These are phyloP conservation scores for Pestalotiopsis sp. DNA, from an alignment of 2,329 filamentous ascomycete species.

Conservation along the genomic window DNA sequence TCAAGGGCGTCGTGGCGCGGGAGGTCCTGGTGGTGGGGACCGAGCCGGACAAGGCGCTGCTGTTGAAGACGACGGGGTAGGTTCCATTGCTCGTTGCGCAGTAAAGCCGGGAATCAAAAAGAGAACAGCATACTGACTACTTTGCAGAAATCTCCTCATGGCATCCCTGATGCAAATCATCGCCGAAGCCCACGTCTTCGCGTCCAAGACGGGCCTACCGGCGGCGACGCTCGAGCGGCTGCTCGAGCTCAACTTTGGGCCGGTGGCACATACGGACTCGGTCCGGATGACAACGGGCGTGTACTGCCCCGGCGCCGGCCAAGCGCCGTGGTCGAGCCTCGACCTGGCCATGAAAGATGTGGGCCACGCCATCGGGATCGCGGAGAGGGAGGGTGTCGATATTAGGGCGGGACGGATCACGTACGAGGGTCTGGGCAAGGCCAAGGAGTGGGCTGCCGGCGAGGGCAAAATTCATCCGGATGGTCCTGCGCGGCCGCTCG, in stretches of 20 bases:
- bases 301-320: conserved; percentile 34
- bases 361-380: conserved; percentile 46
- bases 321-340: conserved; percentile 48
- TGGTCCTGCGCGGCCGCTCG: conserved; percentile 37
- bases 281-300: conserved; percentile 38
- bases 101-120: too few species aligned
- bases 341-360: conserved; percentile 55
- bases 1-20: conserved; percentile 43
- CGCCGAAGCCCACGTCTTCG: conserved; percentile 50
- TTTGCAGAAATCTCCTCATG: conserved; percentile 46
- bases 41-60: conserved; percentile 42
- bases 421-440: conserved; percentile 43
- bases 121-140: not conserved
- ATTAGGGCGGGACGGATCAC: conserved; percentile 45
- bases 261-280: conserved; percentile 38
- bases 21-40: conserved; percentile 43
- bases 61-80: conserved; percentile 50
- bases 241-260: conserved; percentile 41
- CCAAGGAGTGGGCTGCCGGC: conserved; percentile 30
- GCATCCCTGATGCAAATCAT: conserved; percentile 51
- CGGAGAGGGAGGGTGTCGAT: conserved; percentile 36
- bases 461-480: conserved; percentile 26
- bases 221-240: conserved; percentile 42
- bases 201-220: conserved; percentile 44
- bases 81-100: not conserved